Conservation (phyloP, 2,329 filamentous ascomycete genomes). For the Myrmaecium sp. region DNA sequence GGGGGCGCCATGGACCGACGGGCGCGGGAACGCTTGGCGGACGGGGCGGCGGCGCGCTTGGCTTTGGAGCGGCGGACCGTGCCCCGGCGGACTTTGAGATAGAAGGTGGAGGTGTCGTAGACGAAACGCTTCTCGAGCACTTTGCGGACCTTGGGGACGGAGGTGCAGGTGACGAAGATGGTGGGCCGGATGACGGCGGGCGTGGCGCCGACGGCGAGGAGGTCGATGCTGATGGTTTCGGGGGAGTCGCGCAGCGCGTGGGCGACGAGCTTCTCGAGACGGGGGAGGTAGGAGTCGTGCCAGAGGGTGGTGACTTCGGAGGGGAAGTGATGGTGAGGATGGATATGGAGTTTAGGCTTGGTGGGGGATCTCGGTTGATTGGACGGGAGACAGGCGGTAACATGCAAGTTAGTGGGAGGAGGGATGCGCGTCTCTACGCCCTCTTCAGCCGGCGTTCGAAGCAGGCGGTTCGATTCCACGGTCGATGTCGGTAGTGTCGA, state of each 20-base stretch:
- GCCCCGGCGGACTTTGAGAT: slow-evolving; percentile 55
- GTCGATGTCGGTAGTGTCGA: too few species aligned
- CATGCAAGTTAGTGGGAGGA: slow-evolving; percentile 1
- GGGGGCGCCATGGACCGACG: too few species aligned
- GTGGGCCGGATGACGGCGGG: slow-evolving; percentile 51
- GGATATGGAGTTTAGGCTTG: slow-evolving; percentile 19
- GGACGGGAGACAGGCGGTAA: too few species aligned
- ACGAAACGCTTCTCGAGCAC: slow-evolving; percentile 54
- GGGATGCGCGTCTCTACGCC: slow-evolving; percentile 1
- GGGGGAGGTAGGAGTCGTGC: slow-evolving; percentile 54
- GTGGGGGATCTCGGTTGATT: slow-evolving; percentile 2
- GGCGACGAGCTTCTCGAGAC: slow-evolving; percentile 53
- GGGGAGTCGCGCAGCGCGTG: slow-evolving; percentile 56
- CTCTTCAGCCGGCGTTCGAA: neutral
- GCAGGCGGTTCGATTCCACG: slow-evolving; percentile 1
- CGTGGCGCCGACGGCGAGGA: slow-evolving; percentile 57
- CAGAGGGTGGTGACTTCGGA: slow-evolving; percentile 51
- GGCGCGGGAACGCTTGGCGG: slow-evolving; percentile 15
- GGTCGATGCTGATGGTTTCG: slow-evolving; percentile 62
- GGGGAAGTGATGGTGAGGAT: slow-evolving; percentile 32
- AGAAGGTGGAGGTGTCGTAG: slow-evolving; percentile 48
- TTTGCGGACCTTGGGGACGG: slow-evolving; percentile 53
- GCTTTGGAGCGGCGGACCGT: slow-evolving; percentile 48
- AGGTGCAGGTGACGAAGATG: slow-evolving; percentile 61
- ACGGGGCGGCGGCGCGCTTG: slow-evolving; percentile 22